Conservation (phyloP, 2,329 filamentous ascomycete genomes). For the Dothideomycetes sp. region DNA sequence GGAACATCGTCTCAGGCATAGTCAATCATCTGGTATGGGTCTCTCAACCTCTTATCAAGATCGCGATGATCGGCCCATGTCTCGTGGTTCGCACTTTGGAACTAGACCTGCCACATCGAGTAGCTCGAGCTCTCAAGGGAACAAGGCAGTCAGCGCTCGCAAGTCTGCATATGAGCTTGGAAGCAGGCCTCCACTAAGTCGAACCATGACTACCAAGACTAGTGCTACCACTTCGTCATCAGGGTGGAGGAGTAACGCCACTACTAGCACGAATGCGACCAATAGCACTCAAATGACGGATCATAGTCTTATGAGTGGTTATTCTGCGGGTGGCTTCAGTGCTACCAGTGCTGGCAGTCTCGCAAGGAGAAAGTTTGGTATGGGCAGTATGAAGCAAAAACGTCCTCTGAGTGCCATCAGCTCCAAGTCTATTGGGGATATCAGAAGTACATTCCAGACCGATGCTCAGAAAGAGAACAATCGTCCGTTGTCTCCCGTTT, state of each 20-base stretch:
- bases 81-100: slow-evolving; percentile 51
- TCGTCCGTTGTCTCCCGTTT: slow-evolving; percentile 11
- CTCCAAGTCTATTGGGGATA: slow-evolving; percentile 10
- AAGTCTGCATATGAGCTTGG: slow-evolving; percentile 69
- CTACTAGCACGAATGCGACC: slow-evolving; percentile 46
- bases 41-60: slow-evolving; percentile 8
- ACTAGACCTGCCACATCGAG: slow-evolving; percentile 22
- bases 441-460: slow-evolving; percentile 4
- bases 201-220: slow-evolving; percentile 83
- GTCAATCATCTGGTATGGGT: slow-evolving; percentile 42
- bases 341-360: slow-evolving; percentile 92
- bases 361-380: slow-evolving; percentile 57
- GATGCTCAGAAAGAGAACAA: slow-evolving; percentile 2
- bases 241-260: slow-evolving; percentile 51
- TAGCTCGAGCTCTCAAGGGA: slow-evolving; percentile 1
- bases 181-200: slow-evolving; percentile 54
- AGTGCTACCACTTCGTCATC: slow-evolving; percentile 59
- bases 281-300: slow-evolving; percentile 68
- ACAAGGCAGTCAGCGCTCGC: slow-evolving; percentile 28
- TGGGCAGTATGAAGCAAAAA: slow-evolving; percentile 26
- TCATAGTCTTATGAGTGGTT: slow-evolving; percentile 85
- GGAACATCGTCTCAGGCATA: slow-evolving; percentile 67
- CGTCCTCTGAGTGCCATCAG: slow-evolving; percentile 11
- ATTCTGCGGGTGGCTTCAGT: slow-evolving; percentile 82
- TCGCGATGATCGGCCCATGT: slow-evolving; percentile 29